These are phyloP conservation scores for Solanum rostratum DNA, from an alignment of 257 asterid species.

Conservation along the genomic window DNA sequence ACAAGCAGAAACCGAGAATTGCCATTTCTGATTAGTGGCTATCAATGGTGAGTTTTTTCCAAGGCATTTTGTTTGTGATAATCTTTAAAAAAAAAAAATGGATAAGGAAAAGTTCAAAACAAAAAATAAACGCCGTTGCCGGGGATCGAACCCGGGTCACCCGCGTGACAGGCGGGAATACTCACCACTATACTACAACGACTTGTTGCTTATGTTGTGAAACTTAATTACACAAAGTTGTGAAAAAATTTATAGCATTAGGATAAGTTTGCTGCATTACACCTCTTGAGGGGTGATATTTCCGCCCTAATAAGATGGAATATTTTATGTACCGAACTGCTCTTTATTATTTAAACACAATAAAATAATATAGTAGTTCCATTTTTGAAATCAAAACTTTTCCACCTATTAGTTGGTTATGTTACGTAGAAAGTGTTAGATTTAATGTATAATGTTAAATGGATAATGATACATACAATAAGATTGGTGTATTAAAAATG, in stretches of 20 bases:
- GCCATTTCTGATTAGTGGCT: conserved; percentile 29
- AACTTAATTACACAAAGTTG: no score
- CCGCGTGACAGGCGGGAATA: conserved; percentile 98
- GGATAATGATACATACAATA: no score
- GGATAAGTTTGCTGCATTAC: no score
- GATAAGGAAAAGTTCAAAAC: background rate
- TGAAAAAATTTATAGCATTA: no score
- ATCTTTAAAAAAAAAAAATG: background rate
- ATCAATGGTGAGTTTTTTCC: background rate
- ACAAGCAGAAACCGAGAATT: conserved; percentile 34
- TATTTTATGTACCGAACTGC: no score
- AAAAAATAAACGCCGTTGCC: conserved; percentile 45
- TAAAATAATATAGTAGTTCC: background rate
- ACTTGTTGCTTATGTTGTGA: background rate
- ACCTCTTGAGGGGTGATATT: no score
- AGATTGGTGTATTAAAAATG: no score
- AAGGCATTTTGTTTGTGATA: background rate
- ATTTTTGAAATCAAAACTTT: background rate
- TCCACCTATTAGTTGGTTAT: background rate
- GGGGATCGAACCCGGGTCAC: conserved; percentile 99
- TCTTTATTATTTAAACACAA: background rate
- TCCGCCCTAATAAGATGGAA: no score
- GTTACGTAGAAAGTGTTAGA: no score
- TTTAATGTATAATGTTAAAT: no score
- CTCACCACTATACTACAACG: conserved; percentile 56